Evolutionary conservation across 2,329 filamentous ascomycete genomes (phyloP), one percentile per base, ranked within the genome.

Genomic region (Sporothrix inflata): DNA sequence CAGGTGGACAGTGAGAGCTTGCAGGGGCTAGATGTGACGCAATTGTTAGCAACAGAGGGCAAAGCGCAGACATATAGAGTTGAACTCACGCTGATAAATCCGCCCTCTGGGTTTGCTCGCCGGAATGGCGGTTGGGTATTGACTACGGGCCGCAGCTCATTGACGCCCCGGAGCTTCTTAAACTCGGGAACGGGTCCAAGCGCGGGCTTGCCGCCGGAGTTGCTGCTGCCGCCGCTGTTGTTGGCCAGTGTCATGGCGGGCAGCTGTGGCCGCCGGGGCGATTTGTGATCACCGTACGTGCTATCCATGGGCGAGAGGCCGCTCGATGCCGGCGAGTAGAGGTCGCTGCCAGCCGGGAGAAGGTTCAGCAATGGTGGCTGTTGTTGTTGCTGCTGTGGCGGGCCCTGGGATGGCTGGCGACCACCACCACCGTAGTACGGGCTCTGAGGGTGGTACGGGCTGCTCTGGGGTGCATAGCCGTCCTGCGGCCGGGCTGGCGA

Each of bases 81-180:
- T 7, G 70, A 9, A 79, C 92, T 83, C 87, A 97, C 94, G 81
- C 96, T 98, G 80, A 99, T 97, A 80, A 99, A 99, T 66, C 96
- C 96, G 70, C 96, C 96, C 80, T 99, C 96, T 1, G 96, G 96
- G 77, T 97, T 97, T 71, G 96, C 96, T 82, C 96, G 90, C 77
- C 96, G 89, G 80, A 97, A 98, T 1, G 94, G 89, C 71, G 96
- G 96, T 80, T 99, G 96, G 24, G 89, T 79, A 81, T 95, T 97
- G 80, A 96, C 90, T 79, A 91, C 92, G 57, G 94, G 93, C 74
- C 91, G 89, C 77, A 99, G 83, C 73, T 98, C 94, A 70, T 88
- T 85, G 34, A 90, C 83, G 34, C 89, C 89, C 74, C 91, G 87
- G 77, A 97, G 86, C 80, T 93, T 94, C 78, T 89, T 90, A 80